A percentile compares a stretch with the other conserved stretches of the same genome.
Evolutionary conservation across 73 alveolate genomes (phyloP).

Genomic region (Paramecium biaurelia): DNA sequence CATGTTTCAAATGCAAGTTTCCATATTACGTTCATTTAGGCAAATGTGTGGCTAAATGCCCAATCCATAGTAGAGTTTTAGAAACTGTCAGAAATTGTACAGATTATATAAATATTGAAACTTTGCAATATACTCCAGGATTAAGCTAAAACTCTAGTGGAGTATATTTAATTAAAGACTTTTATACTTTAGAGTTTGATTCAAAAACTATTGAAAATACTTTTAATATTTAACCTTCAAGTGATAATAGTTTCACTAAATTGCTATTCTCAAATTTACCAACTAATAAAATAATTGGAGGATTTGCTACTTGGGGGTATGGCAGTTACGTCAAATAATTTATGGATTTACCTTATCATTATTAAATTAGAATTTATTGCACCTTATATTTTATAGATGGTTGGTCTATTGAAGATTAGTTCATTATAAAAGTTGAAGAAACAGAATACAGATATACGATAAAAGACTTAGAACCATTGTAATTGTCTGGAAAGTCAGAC

Average conservation of each 20-base stretch:
- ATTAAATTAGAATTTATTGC: background rate
- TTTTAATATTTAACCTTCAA: background rate
- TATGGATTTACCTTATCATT: background rate
- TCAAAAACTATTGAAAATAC: background rate
- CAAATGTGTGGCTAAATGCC: background rate
- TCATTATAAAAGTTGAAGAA: background rate
- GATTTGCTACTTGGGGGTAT: conserved; percentile 1
- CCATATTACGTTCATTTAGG: background rate
- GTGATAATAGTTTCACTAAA: background rate
- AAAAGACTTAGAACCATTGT: background rate
- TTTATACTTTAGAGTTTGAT: background rate
- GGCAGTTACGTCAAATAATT: background rate
- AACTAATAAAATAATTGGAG: background rate
- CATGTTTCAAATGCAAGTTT: background rate
- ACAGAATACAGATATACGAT: background rate
- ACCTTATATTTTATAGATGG: background rate
- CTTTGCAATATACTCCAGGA: background rate
- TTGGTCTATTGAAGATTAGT: background rate
- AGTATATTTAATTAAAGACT: background rate
- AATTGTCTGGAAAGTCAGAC: background rate
- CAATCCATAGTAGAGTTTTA: background rate
- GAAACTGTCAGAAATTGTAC: background rate
- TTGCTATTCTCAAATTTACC: background rate
- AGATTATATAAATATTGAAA: background rate
- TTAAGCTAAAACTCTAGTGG: background rate